Percentiles rank a stretch among this genome's conserved stretches.
Evolutionary conservation across 2,329 filamentous ascomycete genomes (phyloP).

Genomic region (Akanthomyces uredinophilus): DNA sequence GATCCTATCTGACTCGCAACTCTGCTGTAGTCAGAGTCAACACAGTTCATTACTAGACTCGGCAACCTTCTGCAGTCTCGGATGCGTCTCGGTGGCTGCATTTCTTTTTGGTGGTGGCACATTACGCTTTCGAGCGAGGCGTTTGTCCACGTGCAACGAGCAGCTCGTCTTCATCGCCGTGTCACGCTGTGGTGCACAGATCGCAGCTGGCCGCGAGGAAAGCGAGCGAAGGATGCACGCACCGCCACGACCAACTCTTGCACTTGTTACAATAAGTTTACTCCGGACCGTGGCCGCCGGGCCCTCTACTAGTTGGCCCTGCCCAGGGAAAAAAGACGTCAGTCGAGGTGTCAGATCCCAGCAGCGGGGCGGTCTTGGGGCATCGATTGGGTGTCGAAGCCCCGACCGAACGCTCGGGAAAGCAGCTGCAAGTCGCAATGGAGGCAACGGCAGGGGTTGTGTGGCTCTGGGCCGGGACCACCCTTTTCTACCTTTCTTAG

Average conservation of each 20-base stretch:
- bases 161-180: not conserved
- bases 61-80: too few relatives aligned
- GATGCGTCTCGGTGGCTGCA: too few relatives aligned
- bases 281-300: not conserved
- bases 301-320: not conserved
- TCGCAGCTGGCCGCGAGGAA: not conserved
- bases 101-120: not conserved
- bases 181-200: not conserved
- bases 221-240: not conserved
- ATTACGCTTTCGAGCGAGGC: not conserved
- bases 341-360: slow-evolving; percentile 1
- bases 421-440: not conserved
- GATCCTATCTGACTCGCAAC: too few relatives aligned
- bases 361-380: slow-evolving; percentile 7
- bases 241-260: not conserved
- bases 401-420: slow-evolving; percentile 7
- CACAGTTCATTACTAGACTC: too few relatives aligned
- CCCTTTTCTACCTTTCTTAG: not conserved
- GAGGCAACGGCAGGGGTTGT: slow-evolving; percentile 1
- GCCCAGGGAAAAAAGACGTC: not conserved
- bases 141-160: too few relatives aligned
- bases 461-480: not conserved
- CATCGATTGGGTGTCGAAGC: slow-evolving; percentile 10
- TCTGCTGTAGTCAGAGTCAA: too few relatives aligned
- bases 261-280: too few relatives aligned